Evolutionary conservation across 2,329 filamentous ascomycete genomes (phyloP).

Genomic region (Macroventuria anomochaeta): DNA sequence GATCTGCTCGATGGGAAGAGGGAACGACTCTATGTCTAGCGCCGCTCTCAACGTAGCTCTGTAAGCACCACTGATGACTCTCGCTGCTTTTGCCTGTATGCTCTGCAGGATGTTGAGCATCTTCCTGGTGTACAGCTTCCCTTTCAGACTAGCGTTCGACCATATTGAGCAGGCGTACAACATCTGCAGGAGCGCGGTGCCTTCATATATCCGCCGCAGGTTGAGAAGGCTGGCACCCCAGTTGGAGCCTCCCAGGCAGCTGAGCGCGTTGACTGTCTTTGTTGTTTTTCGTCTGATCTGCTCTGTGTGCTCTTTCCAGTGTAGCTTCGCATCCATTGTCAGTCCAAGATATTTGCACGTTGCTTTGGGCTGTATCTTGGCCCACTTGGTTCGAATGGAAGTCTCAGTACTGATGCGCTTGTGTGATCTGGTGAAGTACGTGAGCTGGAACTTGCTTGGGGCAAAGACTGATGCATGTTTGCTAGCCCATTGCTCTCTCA

Average conservation of each 20-base stretch:
- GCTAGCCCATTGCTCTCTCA: conserved; percentile 30
- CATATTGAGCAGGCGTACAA: conserved; percentile 39
- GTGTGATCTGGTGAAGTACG: conserved; percentile 4
- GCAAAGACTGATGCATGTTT: conserved; percentile 37
- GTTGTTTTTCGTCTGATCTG: background rate
- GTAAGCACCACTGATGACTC: too few relatives aligned
- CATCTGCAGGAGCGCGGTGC: conserved; percentile 38
- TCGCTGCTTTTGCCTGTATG: conserved; percentile 29
- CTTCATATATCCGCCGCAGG: conserved; percentile 35
- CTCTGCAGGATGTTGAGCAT: conserved; percentile 20
- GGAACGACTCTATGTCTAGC: conserved; percentile 26
- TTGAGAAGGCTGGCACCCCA: conserved; percentile 25
- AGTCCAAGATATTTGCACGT: conserved; percentile 11
- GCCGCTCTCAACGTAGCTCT: conserved; percentile 27
- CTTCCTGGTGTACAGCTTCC: conserved; percentile 21
- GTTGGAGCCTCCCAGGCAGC: conserved; percentile 19
- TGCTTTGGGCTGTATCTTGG: conserved; percentile 21
- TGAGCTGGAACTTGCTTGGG: conserved; percentile 38
- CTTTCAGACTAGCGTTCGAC: conserved; percentile 24
- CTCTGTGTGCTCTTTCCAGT: background rate
- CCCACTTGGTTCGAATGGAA: conserved; percentile 23
- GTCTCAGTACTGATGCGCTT: conserved; percentile 19
- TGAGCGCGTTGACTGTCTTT: conserved; percentile 9
- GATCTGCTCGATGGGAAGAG: conserved; percentile 23
- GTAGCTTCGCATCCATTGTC: background rate